Percentiles rank a stretch among this genome's conserved stretches.
Evolutionary conservation across 305 asterid genomes (phyloP).

Genomic region (Fraxinus angustifolia): DNA sequence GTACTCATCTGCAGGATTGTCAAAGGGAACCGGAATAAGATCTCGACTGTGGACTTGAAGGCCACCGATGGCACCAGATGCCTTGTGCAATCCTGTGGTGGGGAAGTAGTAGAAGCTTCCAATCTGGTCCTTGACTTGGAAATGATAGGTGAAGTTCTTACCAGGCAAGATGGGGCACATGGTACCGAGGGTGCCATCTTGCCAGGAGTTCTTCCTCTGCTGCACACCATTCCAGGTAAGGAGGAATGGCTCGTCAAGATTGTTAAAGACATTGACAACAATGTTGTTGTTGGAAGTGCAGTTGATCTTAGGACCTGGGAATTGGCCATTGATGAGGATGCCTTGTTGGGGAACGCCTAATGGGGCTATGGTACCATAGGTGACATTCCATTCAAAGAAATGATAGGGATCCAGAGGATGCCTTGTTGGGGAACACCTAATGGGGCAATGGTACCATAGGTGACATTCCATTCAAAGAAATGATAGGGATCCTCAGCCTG

Average conservation of each 20-base stretch:
- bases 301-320: slow-evolving; percentile 70
- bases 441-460: slow-evolving; percentile 29
- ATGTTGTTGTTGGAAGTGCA: slow-evolving; percentile 76
- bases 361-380: slow-evolving; percentile 54
- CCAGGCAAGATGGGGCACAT: slow-evolving; percentile 78
- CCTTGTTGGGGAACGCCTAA: slow-evolving; percentile 72
- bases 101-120: slow-evolving; percentile 72
- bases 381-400: slow-evolving; percentile 46
- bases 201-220: slow-evolving; percentile 74
- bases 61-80: slow-evolving; percentile 60
- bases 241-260: slow-evolving; percentile 69
- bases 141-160: slow-evolving; percentile 51
- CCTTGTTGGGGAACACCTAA: slow-evolving; percentile 32
- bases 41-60: slow-evolving; percentile 61
- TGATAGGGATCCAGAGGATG: slow-evolving; percentile 47
- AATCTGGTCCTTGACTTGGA: slow-evolving; percentile 85
- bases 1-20: slow-evolving; percentile 50
- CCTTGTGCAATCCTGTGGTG: slow-evolving; percentile 51
- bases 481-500: slow-evolving; percentile 33
- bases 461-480: slow-evolving; percentile 32
- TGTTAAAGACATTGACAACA: slow-evolving; percentile 57
- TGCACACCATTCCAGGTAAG: slow-evolving; percentile 63
- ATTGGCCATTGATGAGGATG: slow-evolving; percentile 66
- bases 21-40: slow-evolving; percentile 73
- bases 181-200: slow-evolving; percentile 67